Percentiles rank a stretch among this genome's conserved stretches.
Conservation (phyloP, 2,329 filamentous ascomycete species). For the Neurospora sp. region DNA sequence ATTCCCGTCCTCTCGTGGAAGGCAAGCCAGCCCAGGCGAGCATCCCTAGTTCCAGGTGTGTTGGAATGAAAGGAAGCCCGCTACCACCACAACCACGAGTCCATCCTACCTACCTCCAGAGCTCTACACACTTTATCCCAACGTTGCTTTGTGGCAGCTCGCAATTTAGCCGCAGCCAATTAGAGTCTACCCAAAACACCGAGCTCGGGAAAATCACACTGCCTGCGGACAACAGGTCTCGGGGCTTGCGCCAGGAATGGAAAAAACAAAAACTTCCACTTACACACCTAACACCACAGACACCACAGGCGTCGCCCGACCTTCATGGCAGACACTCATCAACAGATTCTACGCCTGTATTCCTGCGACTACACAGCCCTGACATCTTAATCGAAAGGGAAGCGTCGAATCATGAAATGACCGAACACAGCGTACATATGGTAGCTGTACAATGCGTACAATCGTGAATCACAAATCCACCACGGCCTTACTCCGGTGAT, state of each 20-base stretch:
- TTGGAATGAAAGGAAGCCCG: neutral
- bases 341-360: neutral
- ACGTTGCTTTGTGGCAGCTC: conserved; percentile 17
- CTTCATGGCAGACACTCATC: neutral
- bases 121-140: conserved; percentile 3
- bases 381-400: neutral
- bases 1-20: neutral
- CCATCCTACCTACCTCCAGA: neutral
- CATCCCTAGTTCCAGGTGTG: too few species aligned
- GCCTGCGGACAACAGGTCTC: neutral
- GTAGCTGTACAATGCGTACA: neutral
- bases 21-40: neutral
- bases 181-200: conserved; percentile 13
- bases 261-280: neutral
- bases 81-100: neutral
- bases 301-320: neutral
- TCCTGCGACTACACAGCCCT: neutral
- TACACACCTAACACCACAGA: neutral
- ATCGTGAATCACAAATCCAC: neutral
- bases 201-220: conserved; percentile 9
- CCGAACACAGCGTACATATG: neutral
- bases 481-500: conserved; percentile 15
- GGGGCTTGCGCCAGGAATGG: neutral
- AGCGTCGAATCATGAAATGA: neutral
- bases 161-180: conserved; percentile 27